Percentiles rank a stretch among this genome's conserved stretches.
Conservation (phyloP, 345 rosid genomes). For the Garcia nutans region DNA sequence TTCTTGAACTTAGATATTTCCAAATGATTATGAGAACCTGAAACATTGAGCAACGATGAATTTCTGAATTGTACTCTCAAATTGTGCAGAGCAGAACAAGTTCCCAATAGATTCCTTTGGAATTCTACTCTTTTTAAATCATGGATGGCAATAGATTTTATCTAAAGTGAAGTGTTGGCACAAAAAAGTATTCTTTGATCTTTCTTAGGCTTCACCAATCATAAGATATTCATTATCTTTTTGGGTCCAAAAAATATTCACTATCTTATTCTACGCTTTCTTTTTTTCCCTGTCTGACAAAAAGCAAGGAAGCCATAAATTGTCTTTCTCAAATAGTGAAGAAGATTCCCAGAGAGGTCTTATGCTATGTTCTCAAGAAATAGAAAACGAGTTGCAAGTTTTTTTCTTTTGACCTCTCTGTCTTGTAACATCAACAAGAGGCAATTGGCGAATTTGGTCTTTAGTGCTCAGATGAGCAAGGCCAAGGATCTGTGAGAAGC, state of each 20-base stretch:
- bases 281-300: neutral
- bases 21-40: conserved; percentile 12
- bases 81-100: conserved; percentile 4
- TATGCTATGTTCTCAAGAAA: neutral
- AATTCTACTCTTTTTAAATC: neutral
- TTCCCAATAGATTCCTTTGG: neutral
- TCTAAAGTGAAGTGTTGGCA: neutral
- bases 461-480: neutral
- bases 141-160: neutral
- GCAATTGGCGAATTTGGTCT: neutral
- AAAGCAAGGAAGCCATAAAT: neutral
- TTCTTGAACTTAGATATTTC: conserved; percentile 10
- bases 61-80: neutral
- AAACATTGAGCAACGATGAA: neutral
- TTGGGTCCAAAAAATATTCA: neutral
- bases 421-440: neutral
- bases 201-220: conserved; percentile 4
- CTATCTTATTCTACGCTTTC: neutral
- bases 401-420: neutral
- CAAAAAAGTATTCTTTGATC: neutral
- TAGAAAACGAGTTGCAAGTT: neutral
- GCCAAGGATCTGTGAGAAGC: neutral
- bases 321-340: neutral
- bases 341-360: neutral
- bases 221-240: conserved; percentile 4